Percentiles rank a stretch among this genome's conserved stretches.
Conservation (phyloP, 305 asterid genomes). For the Solanum hybrid region DNA sequence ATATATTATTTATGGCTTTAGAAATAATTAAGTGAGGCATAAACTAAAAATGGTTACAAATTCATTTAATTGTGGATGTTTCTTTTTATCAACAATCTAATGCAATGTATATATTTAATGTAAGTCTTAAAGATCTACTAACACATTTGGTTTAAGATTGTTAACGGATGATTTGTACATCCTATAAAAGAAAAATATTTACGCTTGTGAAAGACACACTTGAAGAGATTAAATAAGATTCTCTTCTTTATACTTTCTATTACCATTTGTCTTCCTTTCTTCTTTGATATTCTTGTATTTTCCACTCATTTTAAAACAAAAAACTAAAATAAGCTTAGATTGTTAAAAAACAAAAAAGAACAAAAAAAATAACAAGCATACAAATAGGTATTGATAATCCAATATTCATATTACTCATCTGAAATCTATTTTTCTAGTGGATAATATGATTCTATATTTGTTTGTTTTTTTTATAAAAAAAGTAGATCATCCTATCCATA, state of each 20-base stretch:
- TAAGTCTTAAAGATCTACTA: background rate
- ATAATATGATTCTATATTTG: background rate
- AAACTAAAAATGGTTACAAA: background rate
- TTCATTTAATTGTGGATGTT: too few species aligned
- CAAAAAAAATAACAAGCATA: background rate
- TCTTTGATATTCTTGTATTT: too few species aligned
- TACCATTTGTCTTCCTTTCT: background rate
- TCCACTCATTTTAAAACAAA: background rate
- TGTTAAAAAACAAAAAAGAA: background rate
- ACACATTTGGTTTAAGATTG: too few species aligned
- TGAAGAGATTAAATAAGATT: too few species aligned
- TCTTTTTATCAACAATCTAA: background rate
- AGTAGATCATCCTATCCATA: background rate
- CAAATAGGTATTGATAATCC: background rate
- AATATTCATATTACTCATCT: background rate
- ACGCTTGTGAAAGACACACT: background rate
- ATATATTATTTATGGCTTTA: background rate
- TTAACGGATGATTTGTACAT: too few species aligned
- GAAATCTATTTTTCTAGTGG: background rate
- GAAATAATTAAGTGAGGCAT: background rate
- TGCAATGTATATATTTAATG: too few species aligned
- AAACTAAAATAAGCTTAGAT: background rate
- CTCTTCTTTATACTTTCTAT: background rate
- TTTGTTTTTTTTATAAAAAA: background rate
- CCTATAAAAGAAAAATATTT: too few species aligned